Evolutionary conservation across 495 filamentous ascomycete genomes (phyloP).

Genomic region (Antarctomyces pellizariae): DNA sequence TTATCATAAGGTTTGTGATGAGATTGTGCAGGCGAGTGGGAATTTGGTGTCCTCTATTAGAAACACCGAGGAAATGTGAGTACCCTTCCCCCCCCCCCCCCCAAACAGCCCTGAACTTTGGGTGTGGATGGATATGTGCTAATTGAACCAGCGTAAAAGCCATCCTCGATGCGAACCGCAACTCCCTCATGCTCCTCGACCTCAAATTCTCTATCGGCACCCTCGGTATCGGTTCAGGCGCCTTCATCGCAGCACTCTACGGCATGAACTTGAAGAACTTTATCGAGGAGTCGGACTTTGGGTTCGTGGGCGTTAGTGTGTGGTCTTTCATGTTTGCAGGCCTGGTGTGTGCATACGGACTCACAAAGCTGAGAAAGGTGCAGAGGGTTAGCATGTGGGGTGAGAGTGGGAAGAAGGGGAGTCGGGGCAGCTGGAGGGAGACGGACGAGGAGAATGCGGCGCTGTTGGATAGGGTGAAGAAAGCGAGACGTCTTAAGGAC

Average conservation of each 20-base stretch:
- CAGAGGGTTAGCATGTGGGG: slow-evolving; percentile 73
- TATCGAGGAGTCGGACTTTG: slow-evolving; percentile 84
- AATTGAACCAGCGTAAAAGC: slow-evolving; percentile 50
- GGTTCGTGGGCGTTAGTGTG: slow-evolving; percentile 51
- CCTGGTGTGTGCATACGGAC: slow-evolving; percentile 54
- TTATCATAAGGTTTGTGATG: slow-evolving; percentile 93
- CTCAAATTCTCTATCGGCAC: slow-evolving; percentile 93
- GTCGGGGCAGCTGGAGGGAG: slow-evolving; percentile 8
- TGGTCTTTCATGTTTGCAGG: slow-evolving; percentile 49
- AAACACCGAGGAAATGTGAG: slow-evolving; percentile 96
- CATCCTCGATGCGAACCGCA: slow-evolving; percentile 93
- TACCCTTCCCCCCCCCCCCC: slow-evolving; percentile 1
- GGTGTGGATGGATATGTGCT: slow-evolving; percentile 1
- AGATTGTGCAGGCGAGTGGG: slow-evolving; percentile 85
- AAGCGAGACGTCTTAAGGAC: slow-evolving; percentile 3
- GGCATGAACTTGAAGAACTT: slow-evolving; percentile 99
- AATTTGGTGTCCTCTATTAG: slow-evolving; percentile 89
- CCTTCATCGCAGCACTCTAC: slow-evolving; percentile 88
- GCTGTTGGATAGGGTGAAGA: neutral
- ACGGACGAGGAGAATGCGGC: slow-evolving; percentile 1
- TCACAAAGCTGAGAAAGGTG: slow-evolving; percentile 60
- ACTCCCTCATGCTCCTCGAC: slow-evolving; percentile 93
- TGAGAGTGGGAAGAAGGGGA: slow-evolving; percentile 7
- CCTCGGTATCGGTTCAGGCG: slow-evolving; percentile 73
- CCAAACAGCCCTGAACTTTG: neutral